phyloP scores from a whole-genome alignment of 192 early-diverging fungal genomes.

The Entomortierella chlamydospora region DNA sequence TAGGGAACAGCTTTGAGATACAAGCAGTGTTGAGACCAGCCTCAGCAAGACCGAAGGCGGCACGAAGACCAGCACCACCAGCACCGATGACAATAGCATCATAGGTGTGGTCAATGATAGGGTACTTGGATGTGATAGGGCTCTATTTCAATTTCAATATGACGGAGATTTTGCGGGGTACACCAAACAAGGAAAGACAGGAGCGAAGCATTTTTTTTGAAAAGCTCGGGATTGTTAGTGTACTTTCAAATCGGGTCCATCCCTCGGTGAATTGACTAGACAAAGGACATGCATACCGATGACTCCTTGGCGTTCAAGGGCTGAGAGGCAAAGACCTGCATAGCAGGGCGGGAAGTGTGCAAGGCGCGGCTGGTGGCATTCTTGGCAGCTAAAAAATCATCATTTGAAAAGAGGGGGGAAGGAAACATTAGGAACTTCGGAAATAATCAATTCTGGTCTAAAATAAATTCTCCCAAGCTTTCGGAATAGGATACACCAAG shows the following conservation, averaged over 20 bases:
- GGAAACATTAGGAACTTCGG: conserved; percentile 36
- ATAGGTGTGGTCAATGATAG: conserved; percentile 97
- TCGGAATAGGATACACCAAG: not conserved
- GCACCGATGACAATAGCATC: conserved; percentile 99
- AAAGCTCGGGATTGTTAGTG: conserved; percentile 14
- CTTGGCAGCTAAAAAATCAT: conserved; percentile 28
- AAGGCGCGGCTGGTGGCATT: conserved; percentile 65
- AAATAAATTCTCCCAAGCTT: not conserved
- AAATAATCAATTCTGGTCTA: conserved; percentile 9
- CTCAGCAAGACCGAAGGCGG: conserved; percentile 96
- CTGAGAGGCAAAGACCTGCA: conserved; percentile 76
- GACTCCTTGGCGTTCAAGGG: conserved; percentile 82
- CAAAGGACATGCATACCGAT: conserved; percentile 56
- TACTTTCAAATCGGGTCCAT: too few species aligned
- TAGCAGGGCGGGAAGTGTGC: conserved; percentile 72
- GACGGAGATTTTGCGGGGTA: conserved; percentile 32
- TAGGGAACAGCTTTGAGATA: conserved; percentile 98
- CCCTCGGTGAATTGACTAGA: not conserved
- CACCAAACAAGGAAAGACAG: conserved; percentile 39
- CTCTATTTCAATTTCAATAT: conserved; percentile 44
- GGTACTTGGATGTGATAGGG: conserved; percentile 81
- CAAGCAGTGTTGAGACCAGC: conserved; percentile 97
- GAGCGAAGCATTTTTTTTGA: conserved; percentile 2
- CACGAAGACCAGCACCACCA: conserved; percentile 97
- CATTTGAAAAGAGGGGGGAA: not conserved